Evolutionary conservation across 1,139 yeast genomes (phyloP).

Genomic region (Blastobotrys ciferrii): DNA sequence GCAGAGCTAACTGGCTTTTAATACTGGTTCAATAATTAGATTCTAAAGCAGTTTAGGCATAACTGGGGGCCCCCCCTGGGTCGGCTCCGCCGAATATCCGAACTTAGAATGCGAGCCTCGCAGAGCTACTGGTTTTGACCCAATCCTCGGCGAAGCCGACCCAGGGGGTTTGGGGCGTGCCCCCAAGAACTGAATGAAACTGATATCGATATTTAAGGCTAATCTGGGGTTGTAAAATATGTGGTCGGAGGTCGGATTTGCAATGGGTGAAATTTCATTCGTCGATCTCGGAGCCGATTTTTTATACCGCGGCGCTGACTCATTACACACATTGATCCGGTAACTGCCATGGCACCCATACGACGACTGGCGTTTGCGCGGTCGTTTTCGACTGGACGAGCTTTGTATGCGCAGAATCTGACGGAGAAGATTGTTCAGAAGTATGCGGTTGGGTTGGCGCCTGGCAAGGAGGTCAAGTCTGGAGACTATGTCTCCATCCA

Average conservation of each 20-base stretch:
- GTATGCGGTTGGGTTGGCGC: conserved; percentile 79
- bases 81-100: too few relatives aligned
- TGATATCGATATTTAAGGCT: too few relatives aligned
- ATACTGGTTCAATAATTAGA: too few relatives aligned
- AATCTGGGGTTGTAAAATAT: too few relatives aligned
- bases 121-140: too few relatives aligned
- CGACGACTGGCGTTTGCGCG: conserved; percentile 6
- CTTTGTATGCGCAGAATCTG: conserved; percentile 56
- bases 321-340: background rate
- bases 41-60: too few relatives aligned
- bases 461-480: conserved; percentile 67
- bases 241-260: background rate
- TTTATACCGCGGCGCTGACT: background rate
- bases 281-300: background rate
- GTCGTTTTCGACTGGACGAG: conserved; percentile 12
- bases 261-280: background rate
- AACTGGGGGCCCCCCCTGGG: too few relatives aligned
- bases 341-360: background rate
- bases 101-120: too few relatives aligned
- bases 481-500: conserved; percentile 95
- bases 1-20: too few relatives aligned
- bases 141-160: too few relatives aligned
- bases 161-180: too few relatives aligned
- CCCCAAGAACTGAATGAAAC: too few relatives aligned
- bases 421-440: conserved; percentile 94